These are phyloP conservation scores for Citrus mangshanensis DNA, from an alignment of 345 rosid genomes.

Conservation along the genomic window DNA sequence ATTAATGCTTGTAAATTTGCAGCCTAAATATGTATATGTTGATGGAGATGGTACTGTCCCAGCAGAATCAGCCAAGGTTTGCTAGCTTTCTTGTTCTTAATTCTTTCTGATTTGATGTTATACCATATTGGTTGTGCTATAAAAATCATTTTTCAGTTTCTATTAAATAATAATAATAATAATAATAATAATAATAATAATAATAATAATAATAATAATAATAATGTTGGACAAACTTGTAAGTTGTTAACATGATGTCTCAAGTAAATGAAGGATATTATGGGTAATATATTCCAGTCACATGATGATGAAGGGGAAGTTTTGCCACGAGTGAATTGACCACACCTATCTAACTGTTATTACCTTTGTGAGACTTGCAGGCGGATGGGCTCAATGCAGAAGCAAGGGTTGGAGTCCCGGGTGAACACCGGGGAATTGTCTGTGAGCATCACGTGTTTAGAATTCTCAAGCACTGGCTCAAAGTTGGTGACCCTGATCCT, in stretches of 20 bases:
- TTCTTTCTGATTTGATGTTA: background rate
- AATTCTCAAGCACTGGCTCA: constrained; percentile 85
- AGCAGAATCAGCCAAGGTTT: constrained; percentile 81
- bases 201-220: too few species aligned
- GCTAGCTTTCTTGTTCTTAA: constrained; percentile 4
- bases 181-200: too few species aligned
- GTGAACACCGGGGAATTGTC: constrained; percentile 89
- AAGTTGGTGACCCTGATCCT: constrained; percentile 77
- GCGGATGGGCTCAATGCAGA: constrained; percentile 93
- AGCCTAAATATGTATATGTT: constrained; percentile 77
- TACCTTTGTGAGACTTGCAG: constrained; percentile 27
- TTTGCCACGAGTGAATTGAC: background rate
- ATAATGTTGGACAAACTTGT: background rate
- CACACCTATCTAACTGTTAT: background rate
- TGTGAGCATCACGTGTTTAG: constrained; percentile 84
- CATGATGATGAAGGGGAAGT: background rate
- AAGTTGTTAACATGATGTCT: background rate
- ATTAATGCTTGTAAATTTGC: constrained; percentile 27
- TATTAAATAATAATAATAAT: too few species aligned
- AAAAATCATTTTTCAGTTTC: too few species aligned
- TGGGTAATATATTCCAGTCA: background rate
- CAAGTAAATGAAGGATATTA: background rate
- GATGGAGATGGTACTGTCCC: constrained; percentile 99
- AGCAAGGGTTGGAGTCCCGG: constrained; percentile 93
- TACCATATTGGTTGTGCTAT: too few species aligned